Conservation (phyloP, 2,329 filamentous ascomycete genomes). For the Fusarium buxicola region DNA sequence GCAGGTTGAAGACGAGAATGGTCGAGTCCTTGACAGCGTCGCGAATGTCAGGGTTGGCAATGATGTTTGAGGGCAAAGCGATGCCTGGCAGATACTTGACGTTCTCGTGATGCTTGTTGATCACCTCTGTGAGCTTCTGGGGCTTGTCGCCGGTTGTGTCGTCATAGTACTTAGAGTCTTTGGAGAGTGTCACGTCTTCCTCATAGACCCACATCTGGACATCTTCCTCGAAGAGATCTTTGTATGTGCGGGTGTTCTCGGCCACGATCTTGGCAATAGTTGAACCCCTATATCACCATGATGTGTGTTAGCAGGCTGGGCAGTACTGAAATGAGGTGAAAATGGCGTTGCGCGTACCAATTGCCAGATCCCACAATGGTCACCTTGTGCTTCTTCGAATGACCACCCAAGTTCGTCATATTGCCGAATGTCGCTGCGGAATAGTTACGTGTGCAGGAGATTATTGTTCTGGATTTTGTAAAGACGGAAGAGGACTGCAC, state of each 20-base stretch:
- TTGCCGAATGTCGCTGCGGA: conserved; percentile 42
- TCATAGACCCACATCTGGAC: conserved; percentile 99
- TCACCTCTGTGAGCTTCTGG: conserved; percentile 89
- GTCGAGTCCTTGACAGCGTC: conserved; percentile 86
- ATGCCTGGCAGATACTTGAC: conserved; percentile 97
- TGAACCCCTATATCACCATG: conserved; percentile 77
- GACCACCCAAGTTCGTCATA: conserved; percentile 58
- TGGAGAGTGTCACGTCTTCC: conserved; percentile 82
- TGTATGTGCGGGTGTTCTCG: conserved; percentile 85
- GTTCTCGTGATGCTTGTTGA: conserved; percentile 95
- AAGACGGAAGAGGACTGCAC: conserved; percentile 28
- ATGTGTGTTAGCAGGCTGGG: neutral
- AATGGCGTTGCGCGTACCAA: conserved; percentile 69
- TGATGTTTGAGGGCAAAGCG: conserved; percentile 81
- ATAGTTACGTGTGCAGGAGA: conserved; percentile 29
- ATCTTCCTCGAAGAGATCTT: conserved; percentile 84
- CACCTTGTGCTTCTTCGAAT: conserved; percentile 86
- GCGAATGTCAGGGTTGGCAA: conserved; percentile 83
- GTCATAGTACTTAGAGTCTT: conserved; percentile 79
- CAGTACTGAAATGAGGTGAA: neutral
- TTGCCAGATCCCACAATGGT: conserved; percentile 96
- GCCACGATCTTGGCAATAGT: conserved; percentile 97
- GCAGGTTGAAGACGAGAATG: conserved; percentile 94
- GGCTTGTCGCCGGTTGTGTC: conserved; percentile 70
- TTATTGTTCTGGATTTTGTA: conserved; percentile 25